Percentiles rank a stretch among this genome's conserved stretches.
Evolutionary conservation across 169 alveolate genomes (phyloP).

Genomic region (Amoebophrya sp.): DNA sequence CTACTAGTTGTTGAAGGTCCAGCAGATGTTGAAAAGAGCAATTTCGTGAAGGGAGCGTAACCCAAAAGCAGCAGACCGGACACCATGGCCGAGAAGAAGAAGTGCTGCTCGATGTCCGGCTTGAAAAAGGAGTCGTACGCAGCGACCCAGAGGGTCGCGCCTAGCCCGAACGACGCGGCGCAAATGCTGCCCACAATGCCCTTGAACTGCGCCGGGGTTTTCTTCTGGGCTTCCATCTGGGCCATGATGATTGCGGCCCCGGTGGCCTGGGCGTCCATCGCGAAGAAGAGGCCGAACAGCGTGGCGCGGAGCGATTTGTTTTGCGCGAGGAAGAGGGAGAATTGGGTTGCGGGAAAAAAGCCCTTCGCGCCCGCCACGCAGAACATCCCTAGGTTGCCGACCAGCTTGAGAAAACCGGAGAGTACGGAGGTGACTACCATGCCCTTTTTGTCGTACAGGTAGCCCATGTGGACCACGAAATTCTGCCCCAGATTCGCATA

Average conservation of each 20-base stretch:
- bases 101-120: background rate
- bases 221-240: background rate
- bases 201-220: background rate
- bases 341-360: no score
- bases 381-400: background rate
- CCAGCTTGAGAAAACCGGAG: background rate
- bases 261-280: background rate
- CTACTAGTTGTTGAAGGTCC: no score
- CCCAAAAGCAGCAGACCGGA: background rate
- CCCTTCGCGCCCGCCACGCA: background rate
- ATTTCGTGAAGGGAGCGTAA: background rate
- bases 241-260: slow-evolving; percentile 18
- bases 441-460: background rate
- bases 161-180: background rate
- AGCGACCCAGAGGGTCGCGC: background rate
- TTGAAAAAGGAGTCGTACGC: background rate
- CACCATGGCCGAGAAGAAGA: background rate
- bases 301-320: no score
- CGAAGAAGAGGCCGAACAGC: background rate
- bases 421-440: background rate
- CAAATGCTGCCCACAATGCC: background rate
- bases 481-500: background rate
- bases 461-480: slow-evolving; percentile 16
- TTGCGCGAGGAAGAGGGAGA: no score
- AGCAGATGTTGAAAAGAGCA: no score